phyloP scores from a whole-genome alignment of 192 early-diverging fungal species.

The Cetraspora pellucida region DNA sequence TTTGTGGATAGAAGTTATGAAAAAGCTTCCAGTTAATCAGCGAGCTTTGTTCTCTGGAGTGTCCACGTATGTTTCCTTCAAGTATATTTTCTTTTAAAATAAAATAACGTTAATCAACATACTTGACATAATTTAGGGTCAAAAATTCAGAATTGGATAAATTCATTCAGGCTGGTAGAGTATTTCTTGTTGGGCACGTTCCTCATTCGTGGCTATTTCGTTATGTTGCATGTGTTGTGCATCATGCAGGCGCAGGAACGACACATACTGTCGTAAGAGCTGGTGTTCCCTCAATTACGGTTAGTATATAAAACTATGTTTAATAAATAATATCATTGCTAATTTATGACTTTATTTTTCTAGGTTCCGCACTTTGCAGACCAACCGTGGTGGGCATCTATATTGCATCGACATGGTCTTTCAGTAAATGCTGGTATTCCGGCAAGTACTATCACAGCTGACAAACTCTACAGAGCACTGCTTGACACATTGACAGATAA shows the following conservation, averaged over 20 bases:
- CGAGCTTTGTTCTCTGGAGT: conserved; percentile 1
- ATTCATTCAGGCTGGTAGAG: neutral
- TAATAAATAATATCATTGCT: neutral
- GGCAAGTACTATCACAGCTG: neutral
- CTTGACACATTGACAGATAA: neutral
- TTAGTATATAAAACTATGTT: neutral
- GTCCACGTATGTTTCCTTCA: neutral
- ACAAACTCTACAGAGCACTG: neutral
- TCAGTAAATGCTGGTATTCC: neutral
- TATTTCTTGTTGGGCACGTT: neutral
- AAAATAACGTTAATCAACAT: neutral
- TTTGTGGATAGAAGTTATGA: conserved; percentile 6
- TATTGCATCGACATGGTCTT: neutral
- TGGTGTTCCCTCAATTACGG: neutral
- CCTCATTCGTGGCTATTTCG: conserved; percentile 14
- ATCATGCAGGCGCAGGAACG: conserved; percentile 8
- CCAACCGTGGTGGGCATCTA: conserved; percentile 19
- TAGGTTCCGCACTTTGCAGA: neutral
- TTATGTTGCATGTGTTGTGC: neutral
- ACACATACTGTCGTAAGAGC: conserved; percentile 13
- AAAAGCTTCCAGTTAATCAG: neutral
- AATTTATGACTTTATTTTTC: neutral
- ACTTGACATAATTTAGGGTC: neutral
- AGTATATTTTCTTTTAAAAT: neutral
- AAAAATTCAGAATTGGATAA: neutral